A percentile compares a stretch with the other conserved stretches of the same genome.
These are phyloP conservation scores for Zygosaccharomyces bisporus DNA, from an alignment of 805 yeast species.

Conservation along the genomic window DNA sequence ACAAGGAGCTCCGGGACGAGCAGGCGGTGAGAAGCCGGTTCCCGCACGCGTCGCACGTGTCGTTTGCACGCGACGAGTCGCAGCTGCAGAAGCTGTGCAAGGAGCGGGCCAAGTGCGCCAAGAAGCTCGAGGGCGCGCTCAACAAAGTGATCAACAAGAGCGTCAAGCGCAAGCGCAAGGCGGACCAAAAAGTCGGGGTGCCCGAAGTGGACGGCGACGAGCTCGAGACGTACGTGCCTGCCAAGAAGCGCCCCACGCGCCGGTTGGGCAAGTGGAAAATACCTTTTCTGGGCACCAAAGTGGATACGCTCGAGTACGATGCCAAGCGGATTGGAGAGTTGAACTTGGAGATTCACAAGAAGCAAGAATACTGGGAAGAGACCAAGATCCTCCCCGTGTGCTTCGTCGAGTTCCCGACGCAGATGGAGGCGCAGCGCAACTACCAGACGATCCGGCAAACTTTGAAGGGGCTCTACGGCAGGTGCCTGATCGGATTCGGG, in stretches of 20 bases:
- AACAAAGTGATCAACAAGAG: conserved; percentile 59
- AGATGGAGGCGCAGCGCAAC: conserved; percentile 84
- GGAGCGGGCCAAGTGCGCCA: conserved; percentile 59
- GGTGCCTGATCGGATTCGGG: conserved; percentile 56
- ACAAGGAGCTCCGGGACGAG: conserved; percentile 46
- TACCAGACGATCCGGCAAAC: conserved; percentile 71
- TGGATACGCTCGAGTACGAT: conserved; percentile 74
- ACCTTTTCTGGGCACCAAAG: conserved; percentile 65
- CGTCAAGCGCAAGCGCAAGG: conserved; percentile 51
- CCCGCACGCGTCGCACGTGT: conserved; percentile 56
- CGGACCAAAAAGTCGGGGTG: conserved; percentile 53
- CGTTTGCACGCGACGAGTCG: conserved; percentile 61
- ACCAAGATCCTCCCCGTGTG: conserved; percentile 61
- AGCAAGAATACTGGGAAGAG: conserved; percentile 52
- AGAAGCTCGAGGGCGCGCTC: conserved; percentile 62
- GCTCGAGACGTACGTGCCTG: conserved; percentile 57
- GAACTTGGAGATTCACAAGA: conserved; percentile 56
- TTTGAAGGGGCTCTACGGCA: conserved; percentile 42
- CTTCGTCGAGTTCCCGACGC: conserved; percentile 77
- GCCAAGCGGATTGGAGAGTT: conserved; percentile 63
- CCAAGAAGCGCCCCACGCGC: conserved; percentile 81
- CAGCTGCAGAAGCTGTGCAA: conserved; percentile 53
- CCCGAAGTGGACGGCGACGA: conserved; percentile 45
- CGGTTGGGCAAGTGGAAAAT: conserved; percentile 47
- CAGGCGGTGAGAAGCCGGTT: conserved; percentile 38